Percentiles rank a stretch among this genome's conserved stretches.
phyloP scores from a whole-genome alignment of 306 rosid species.

The Sicyos baderoa region DNA sequence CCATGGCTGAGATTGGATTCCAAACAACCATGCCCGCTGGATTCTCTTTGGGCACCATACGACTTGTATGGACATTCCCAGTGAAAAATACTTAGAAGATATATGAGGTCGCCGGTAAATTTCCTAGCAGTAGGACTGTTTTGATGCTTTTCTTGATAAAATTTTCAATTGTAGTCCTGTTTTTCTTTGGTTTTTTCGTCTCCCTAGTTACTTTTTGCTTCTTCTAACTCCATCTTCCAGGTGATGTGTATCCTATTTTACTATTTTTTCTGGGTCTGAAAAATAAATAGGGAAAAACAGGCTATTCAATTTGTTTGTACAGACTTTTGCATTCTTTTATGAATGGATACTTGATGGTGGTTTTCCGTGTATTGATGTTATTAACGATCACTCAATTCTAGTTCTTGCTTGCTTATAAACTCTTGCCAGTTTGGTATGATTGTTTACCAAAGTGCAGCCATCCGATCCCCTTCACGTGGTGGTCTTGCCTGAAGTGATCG shows the following conservation, averaged over 20 bases:
- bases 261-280: slow-evolving; percentile 25
- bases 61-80: slow-evolving; percentile 46
- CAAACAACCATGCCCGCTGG: slow-evolving; percentile 56
- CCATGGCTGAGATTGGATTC: slow-evolving; percentile 83
- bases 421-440: neutral
- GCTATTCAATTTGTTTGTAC: slow-evolving; percentile 25
- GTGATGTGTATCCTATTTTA: slow-evolving; percentile 26
- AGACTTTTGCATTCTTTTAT: slow-evolving; percentile 16
- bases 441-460: neutral
- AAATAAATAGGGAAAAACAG: slow-evolving; percentile 20
- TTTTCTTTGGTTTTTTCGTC: neutral
- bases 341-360: slow-evolving; percentile 17
- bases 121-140: slow-evolving; percentile 26
- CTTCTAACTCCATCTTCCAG: slow-evolving; percentile 24
- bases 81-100: slow-evolving; percentile 19
- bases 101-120: slow-evolving; percentile 29
- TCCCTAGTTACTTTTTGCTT: slow-evolving; percentile 11
- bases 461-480: neutral
- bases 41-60: slow-evolving; percentile 62
- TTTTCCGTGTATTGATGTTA: neutral
- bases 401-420: neutral
- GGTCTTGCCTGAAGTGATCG: neutral
- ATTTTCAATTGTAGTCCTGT: slow-evolving; percentile 19
- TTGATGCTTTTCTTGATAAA: slow-evolving; percentile 21
- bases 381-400: neutral